Conservation (phyloP, 306 rosid genomes). For the Cucumis melo region DNA sequence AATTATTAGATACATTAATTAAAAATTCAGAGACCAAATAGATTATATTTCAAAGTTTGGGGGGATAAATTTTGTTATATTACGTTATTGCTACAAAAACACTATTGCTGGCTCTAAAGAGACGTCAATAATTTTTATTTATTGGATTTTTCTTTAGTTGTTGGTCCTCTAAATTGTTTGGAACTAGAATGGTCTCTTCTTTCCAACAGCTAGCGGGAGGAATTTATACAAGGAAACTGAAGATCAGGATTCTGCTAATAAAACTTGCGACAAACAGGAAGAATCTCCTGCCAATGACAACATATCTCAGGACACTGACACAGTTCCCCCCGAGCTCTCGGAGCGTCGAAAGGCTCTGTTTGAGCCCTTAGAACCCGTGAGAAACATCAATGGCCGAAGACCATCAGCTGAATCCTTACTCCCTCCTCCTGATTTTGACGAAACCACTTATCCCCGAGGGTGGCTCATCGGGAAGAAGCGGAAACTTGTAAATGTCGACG, state of each 20-base stretch:
- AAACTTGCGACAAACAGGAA: constrained; percentile 35
- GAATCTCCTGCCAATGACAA: constrained; percentile 27
- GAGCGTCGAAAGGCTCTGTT: constrained; percentile 67
- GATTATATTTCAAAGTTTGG: not conserved
- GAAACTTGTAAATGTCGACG: constrained; percentile 90
- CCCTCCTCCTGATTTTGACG: constrained; percentile 88
- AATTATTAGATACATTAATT: too few species aligned
- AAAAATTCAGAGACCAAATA: not conserved
- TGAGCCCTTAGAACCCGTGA: constrained; percentile 71
- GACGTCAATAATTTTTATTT: not conserved
- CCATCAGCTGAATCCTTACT: constrained; percentile 72
- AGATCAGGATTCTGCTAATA: constrained; percentile 24
- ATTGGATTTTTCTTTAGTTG: constrained; percentile 1
- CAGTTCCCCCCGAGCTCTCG: constrained; percentile 32
- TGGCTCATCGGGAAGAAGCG: constrained; percentile 92
- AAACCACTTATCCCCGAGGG: constrained; percentile 67
- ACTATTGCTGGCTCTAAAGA: not conserved
- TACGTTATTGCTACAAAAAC: too few species aligned
- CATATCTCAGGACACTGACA: constrained; percentile 16
- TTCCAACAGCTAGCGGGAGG: constrained; percentile 72
- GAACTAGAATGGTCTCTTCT: constrained; percentile 59
- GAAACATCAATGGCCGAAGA: constrained; percentile 33
- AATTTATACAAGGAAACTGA: constrained; percentile 46
- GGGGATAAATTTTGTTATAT: too few species aligned
- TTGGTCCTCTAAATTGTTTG: constrained; percentile 26